Evolutionary conservation across 148 eudicot species (phyloP).

Genomic region (Chenopodium album): DNA sequence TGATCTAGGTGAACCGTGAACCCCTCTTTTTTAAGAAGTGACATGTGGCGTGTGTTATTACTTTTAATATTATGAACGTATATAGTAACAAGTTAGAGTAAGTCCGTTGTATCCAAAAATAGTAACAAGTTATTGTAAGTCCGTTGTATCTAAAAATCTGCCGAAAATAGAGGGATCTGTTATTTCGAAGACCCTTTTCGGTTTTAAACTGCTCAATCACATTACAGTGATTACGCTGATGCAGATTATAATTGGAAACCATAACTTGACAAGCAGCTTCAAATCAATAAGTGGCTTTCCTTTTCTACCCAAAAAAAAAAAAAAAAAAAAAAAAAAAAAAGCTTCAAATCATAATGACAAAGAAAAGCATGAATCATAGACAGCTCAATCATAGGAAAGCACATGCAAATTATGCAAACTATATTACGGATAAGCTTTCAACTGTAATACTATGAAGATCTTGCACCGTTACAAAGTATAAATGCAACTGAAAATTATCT

Average conservation of each 20-base stretch:
- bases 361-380: background rate
- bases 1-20: no score
- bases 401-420: slow-evolving; percentile 11
- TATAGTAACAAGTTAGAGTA: no score
- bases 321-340: no score
- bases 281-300: no score
- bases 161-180: background rate
- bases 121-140: no score
- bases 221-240: background rate
- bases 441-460: background rate
- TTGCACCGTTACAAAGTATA: slow-evolving; percentile 6
- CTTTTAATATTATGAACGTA: no score
- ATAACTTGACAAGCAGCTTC: background rate
- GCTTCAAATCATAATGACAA: background rate
- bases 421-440: background rate
- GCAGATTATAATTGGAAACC: no score
- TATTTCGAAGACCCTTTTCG: background rate
- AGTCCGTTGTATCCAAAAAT: background rate
- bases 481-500: slow-evolving; percentile 3
- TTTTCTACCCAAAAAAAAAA: no score
- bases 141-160: background rate
- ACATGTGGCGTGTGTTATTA: no score
- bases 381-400: slow-evolving; percentile 17
- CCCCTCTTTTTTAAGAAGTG: no score
- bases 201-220: background rate